Base-by-base conservation (phyloP, 441 rosid species). In the Gossypium laxum region DNA sequence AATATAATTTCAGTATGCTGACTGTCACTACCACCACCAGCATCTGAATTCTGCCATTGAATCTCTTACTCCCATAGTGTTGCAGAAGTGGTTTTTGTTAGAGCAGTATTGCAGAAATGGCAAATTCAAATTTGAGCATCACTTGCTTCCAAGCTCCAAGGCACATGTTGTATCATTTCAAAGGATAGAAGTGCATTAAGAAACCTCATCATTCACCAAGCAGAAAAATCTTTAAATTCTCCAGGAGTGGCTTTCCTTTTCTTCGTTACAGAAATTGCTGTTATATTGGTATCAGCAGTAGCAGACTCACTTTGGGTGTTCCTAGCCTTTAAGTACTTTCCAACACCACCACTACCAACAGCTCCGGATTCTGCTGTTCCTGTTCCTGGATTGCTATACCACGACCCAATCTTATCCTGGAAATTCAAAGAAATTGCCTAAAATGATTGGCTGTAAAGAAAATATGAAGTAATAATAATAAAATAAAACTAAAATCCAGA, bases 311-410 rank as follows among this genome's bases (percentile, higher is more conserved):
- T 67, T 74, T 56, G 82, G 72, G 76, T 75, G 80, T 81, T 84
- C 85, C 78, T 89, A 43, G 92, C 75, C 83, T 89, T 91, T 78
- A 92, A 83, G 86, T 91, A 90, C 77, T 92, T 94, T 2, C 96
- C 98, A 1, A 90, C 91, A 51, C 63, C 63, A 28, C 63, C 43
- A 12, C 92, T 92, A 70, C 82, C 89, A n/a, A 21, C 70, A 0
- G 81, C 67, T 76, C 82, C 88, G 22, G 82, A 69, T 74, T 84
- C 93, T 32, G 85, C 61, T 30, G 87, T 41, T 74, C 91, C 92
- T 21, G 91, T 85, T 15, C 85, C 94, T 4, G 97, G 98, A 77
- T 94, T 89, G 83, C 98, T 94, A 82, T 86, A 94, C 97, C 98
- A 94, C 22, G 97, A 88, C 15, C 98, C 98, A 24, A 89, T 67